Conservation (phyloP, 1,139 yeast genomes). For the Yamadazyma diospyri region DNA sequence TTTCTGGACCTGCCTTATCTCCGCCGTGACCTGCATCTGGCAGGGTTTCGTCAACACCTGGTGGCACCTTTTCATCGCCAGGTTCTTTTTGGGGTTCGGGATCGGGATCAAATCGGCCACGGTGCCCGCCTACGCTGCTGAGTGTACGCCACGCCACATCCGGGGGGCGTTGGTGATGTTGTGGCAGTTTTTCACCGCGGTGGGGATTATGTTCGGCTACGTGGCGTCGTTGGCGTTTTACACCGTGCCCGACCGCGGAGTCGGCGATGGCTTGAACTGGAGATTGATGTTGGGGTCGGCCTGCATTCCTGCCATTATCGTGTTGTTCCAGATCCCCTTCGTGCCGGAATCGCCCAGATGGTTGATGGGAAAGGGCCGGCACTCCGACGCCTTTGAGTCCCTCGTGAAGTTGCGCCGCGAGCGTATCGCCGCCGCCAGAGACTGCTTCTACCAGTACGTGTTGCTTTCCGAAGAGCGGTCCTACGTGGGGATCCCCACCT, state of each 20-base stretch:
- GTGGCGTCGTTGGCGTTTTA: slow-evolving; percentile 62
- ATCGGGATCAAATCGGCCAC: slow-evolving; percentile 80
- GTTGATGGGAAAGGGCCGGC: slow-evolving; percentile 67
- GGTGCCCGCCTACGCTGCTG: slow-evolving; percentile 79
- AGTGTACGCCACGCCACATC: slow-evolving; percentile 70
- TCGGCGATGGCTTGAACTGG: slow-evolving; percentile 61
- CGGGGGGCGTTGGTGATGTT: slow-evolving; percentile 82
- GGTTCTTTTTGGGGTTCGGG: slow-evolving; percentile 73
- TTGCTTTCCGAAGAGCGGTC: slow-evolving; percentile 65
- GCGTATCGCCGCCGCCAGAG: slow-evolving; percentile 68
- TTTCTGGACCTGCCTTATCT: slow-evolving; percentile 62
- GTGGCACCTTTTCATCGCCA: slow-evolving; percentile 73
- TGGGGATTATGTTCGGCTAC: slow-evolving; percentile 81
- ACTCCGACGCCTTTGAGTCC: slow-evolving; percentile 53
- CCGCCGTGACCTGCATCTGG: slow-evolving; percentile 72
- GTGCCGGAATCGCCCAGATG: slow-evolving; percentile 82
- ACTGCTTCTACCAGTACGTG: slow-evolving; percentile 67
- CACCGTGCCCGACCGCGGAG: slow-evolving; percentile 30
- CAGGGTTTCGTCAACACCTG: slow-evolving; percentile 69
- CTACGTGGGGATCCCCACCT: slow-evolving; percentile 49
- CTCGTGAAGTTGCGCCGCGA: slow-evolving; percentile 48
- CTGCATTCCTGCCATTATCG: slow-evolving; percentile 66
- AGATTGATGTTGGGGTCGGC: slow-evolving; percentile 81
- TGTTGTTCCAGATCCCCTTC: slow-evolving; percentile 62
- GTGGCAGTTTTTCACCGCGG: slow-evolving; percentile 89